Evolutionary conservation across 495 filamentous ascomycete genomes (phyloP), one percentile per base, ranked within the genome.

Genomic region (Talaromyces proteolyticus): DNA sequence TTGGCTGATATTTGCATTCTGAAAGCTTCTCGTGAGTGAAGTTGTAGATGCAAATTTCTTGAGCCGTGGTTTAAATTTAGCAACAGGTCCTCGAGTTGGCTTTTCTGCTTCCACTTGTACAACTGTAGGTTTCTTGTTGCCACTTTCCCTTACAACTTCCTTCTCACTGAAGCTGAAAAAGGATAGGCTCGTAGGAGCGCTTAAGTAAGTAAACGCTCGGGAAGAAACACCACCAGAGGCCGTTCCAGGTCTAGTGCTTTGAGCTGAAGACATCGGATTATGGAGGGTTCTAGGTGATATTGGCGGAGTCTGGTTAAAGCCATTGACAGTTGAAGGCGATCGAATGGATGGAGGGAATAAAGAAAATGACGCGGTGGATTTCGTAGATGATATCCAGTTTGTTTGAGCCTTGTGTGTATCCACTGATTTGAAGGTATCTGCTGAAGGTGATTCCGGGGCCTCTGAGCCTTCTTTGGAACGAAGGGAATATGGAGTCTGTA

Each of bases 401-500:
- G 36, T 7, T n/a, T 19, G 47, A 39, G 11, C 36, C 24, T 17
- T 40, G 45, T 40, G 16, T 38, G 39, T 26, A 39, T 20, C 16
- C 4, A 10, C 14, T 34, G 29, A 34, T 34, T n/a, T 14, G 4
- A 34, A 14, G 29, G 29, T 22, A 29, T 29, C 20, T 7, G 36
- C 19, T 29, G 42, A 44, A 25, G 29, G 45, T 26, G 45, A 25
- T 16, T 41, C 24, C 22, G 20, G 47, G 16, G 47, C 19, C 39
- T n/a, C 21, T 3, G 37, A 29, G 8, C 38, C 34, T 41, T 36
- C 34, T 40, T 20, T 49, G 37, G 20, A 36, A 49, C 20, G 47
- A 49, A 21, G 47, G 38, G 22, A 49, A 49, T 18, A 49, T 21
- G 3, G 36, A 19, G 47, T 21, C 12, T 49, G 39, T 19, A n/a